Percentiles rank a stretch among this genome's conserved stretches.
Evolutionary conservation across 1,284 basidiomycete species (phyloP).

Genomic region (Rhodofomes roseus): DNA sequence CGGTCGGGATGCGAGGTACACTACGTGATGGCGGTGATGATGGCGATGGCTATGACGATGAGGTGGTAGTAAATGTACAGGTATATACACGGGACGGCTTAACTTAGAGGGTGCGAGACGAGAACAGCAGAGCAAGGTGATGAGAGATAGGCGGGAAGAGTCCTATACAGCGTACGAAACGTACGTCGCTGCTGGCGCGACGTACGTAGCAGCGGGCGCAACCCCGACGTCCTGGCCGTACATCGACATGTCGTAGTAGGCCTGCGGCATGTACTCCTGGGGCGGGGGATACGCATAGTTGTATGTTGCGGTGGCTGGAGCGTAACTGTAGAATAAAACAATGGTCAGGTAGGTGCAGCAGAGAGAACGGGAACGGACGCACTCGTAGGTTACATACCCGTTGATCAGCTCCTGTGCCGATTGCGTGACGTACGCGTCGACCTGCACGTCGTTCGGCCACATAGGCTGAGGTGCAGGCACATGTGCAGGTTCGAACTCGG

Average conservation of each 20-base stretch:
- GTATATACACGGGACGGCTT: not conserved
- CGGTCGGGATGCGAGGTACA: not conserved
- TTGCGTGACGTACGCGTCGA: not conserved
- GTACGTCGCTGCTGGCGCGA: not conserved
- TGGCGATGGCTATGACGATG: not conserved
- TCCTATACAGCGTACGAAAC: not conserved
- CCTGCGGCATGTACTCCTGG: not conserved
- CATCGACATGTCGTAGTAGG: not conserved
- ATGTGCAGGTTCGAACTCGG: not conserved
- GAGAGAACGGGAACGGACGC: not conserved
- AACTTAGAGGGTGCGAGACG: not conserved
- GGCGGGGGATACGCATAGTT: not conserved
- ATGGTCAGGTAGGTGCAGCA: not conserved
- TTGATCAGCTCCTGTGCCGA: not conserved
- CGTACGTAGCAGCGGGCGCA: not conserved
- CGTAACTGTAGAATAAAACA: not conserved
- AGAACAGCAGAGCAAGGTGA: not conserved
- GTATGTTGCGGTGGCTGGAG: not conserved
- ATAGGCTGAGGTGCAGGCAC: not conserved
- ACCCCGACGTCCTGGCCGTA: constrained; percentile 1
- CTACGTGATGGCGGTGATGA: not conserved
- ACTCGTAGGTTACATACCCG: not conserved
- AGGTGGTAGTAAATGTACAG: not conserved
- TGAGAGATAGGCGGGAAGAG: not conserved
- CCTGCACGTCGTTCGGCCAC: not conserved